Evolutionary conservation across 1,284 basidiomycete species (phyloP), one percentile per base, ranked within the genome.

Genomic region (Ustilago bromivora): DNA sequence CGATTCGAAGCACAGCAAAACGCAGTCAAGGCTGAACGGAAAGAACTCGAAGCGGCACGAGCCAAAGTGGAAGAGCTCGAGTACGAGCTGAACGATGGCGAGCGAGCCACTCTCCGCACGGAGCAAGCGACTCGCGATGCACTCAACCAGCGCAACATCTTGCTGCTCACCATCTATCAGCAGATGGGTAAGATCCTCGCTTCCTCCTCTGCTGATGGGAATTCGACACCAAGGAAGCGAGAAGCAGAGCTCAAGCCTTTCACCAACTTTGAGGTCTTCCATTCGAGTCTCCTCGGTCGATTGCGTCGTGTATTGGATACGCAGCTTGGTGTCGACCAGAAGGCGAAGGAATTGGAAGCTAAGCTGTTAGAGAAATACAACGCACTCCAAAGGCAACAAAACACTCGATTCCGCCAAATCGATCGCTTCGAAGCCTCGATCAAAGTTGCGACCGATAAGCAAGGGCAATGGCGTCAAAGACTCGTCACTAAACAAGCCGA

Each of bases 201-300:
- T 1, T 67, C 71, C 12, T 60, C 73, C 4, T 60, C 68, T 41
- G 59, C 57, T 3, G 69, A 76, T n/a, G 62, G 69, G 35, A 62
- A 35, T 43, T 94, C 51, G 15, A 75, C 70, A 28, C 66, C 75
- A 82, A 85, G 88, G 66, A 85, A 81, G 67, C 59, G 84, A 78
- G 43, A 74, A 28, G 91, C 91, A 0, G 93, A 95, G 85, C 93
- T 93, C 2, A 95, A 94, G 82, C 94, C 94, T 0, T 95, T 94
- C 85, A 94, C 93, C 38, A 96, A 97, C 88, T 98, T 98, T 84
- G 88, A 90, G 72, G 92, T 95, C 66, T 98, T 99, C 89, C 94
- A 96, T 79, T 95, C 98, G 86, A 94, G 94, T 76, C 90, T 99
- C n/a, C 91, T 97, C 81, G 91, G 91, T 0, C 91, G 95, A 8